These are phyloP conservation scores for Clitopilus hobsonii DNA, from an alignment of 768 basidiomycete species.

Conservation along the genomic window DNA sequence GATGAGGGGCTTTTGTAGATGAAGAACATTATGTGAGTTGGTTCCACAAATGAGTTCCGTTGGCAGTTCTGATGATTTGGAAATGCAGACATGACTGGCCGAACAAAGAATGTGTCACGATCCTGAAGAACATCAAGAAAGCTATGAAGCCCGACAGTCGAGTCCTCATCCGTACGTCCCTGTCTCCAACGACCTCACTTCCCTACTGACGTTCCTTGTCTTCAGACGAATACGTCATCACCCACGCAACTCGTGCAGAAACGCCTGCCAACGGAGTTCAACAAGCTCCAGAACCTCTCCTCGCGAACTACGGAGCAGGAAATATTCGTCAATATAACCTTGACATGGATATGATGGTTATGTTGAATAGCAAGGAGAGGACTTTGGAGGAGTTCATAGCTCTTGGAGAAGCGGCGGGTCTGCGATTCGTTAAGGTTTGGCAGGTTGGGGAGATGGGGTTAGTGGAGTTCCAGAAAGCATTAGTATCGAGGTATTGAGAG, in stretches of 20 bases:
- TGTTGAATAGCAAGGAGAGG: neutral
- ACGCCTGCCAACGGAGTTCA: neutral
- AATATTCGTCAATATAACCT: neutral
- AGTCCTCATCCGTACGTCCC: conserved; percentile 25
- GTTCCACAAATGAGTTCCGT: neutral
- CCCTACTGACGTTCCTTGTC: too few relatives aligned
- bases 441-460: neutral
- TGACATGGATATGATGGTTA: neutral
- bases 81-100: conserved; percentile 30
- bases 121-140: conserved; percentile 22
- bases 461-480: too few relatives aligned
- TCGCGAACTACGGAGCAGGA: neutral
- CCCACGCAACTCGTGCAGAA: neutral
- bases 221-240: neutral
- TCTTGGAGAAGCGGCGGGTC: neutral
- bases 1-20: too few relatives aligned
- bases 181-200: neutral
- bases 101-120: conserved; percentile 22
- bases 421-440: neutral
- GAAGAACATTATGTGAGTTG: neutral
- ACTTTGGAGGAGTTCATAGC: neutral
- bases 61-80: neutral
- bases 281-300: neutral
- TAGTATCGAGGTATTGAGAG: too few relatives aligned
- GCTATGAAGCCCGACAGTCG: conserved; percentile 24